These are phyloP conservation scores for Solanum rostratum DNA, from an alignment of 257 asterid genomes.

Conservation along the genomic window DNA sequence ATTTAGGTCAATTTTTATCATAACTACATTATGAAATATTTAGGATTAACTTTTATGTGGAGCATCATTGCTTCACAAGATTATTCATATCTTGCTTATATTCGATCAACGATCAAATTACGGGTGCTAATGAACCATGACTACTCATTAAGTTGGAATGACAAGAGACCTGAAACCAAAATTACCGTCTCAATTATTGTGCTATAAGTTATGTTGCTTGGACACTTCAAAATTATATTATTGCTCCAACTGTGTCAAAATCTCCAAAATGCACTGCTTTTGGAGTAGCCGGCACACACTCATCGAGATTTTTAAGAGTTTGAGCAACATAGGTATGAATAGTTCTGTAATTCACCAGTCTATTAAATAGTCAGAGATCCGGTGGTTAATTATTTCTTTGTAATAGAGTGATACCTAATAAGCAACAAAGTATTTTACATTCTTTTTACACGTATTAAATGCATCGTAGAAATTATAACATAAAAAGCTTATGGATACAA, in stretches of 20 bases:
- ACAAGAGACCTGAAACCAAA: constrained; percentile 69
- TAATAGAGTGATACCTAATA: not conserved
- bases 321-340: no score
- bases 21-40: not conserved
- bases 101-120: constrained; percentile 35
- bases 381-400: not conserved
- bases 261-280: no score
- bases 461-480: not conserved
- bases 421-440: not conserved
- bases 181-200: constrained; percentile 30
- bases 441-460: not conserved
- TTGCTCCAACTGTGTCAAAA: no score
- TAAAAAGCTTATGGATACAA: constrained; percentile 10
- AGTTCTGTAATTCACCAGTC: not conserved
- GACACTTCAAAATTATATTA: no score
- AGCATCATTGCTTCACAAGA: constrained; percentile 65
- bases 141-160: constrained; percentile 76
- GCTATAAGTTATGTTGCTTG: no score
- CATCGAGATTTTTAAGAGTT: no score
- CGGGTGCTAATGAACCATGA: constrained; percentile 58
- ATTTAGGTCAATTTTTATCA: not conserved
- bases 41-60: constrained; percentile 88
- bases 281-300: no score
- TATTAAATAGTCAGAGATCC: not conserved
- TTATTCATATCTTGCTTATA: constrained; percentile 19